Base-by-base conservation (phyloP, 345 rosid genomes). In the Schrenkiella parvula region DNA sequence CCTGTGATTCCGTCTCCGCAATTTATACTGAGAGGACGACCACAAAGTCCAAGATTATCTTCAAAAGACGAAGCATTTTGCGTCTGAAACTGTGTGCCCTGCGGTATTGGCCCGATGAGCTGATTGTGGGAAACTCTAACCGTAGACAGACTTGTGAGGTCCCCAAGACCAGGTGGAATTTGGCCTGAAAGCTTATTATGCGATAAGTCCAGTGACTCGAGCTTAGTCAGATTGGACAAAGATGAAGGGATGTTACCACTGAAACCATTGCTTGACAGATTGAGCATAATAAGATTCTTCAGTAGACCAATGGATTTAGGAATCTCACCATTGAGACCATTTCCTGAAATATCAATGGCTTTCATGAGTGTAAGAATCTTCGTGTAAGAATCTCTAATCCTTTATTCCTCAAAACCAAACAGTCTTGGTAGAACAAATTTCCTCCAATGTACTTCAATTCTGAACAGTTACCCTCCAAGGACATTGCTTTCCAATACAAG, bases 111-210 rank as follows among this genome's bases (percentile, higher is more conserved):
- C 29, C 38, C 37, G 1, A 53, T 13, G 13, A 54, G 59, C 39
- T 29, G 38, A 14, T 54, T 54, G 23, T 54, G 39, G 6, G 59
- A 54, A 54, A 54, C 59, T 0, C 0, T 23, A 0, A 66, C 6
- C 3, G 1, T 26, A 0, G 58, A 48, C 0, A 48, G 32, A 2
- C n/a, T 22, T 8, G 22, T 32, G 43, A 65, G 23, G 9, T 2
- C 7, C 0, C 29, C 29, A 3, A 64, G 68, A 13, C 14, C 11
- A 23, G 17, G 18, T 15, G 60, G 60, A 12, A 66, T 66, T 15
- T 66, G 38, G 2, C 71, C 48, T 35, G 76, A 62, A 21, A 72
- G 54, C 4, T 50, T 50, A 25, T 72, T 72, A 23, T 62, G 42
- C 0, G 76, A 72, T 6, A 62, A 28, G 59, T 54, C 38, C 4